Evolutionary conservation across 2,329 filamentous ascomycete species (phyloP), one percentile per base, ranked within the genome.

Genomic region (Ophiocordyceps camponoti-floridani): DNA sequence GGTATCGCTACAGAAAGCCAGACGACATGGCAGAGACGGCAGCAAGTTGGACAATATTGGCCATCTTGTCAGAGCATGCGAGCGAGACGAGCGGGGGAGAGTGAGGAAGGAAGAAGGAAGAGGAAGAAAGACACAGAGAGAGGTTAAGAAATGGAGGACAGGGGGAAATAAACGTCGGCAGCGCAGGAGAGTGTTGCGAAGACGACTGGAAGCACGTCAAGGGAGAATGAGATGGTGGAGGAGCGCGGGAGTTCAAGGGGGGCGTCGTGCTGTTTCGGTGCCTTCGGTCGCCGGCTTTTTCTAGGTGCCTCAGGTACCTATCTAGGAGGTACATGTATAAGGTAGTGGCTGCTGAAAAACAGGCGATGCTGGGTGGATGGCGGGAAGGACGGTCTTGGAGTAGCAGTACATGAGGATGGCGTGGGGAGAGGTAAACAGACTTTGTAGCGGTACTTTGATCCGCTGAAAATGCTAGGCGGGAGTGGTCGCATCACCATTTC

Each of bases 11-110:
- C 30, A 42, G 33, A 4, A 28, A 37, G 7, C 35, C 30, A 38
- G 23, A 31, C 45, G 44, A 42, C 30, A 42, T 40, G 18, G 16
- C 40, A 23, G 23, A 23, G 44, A 38, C 31, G 40, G 38, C 42
- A 38, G 43, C 46, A 43, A 45, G 43, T 30, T 44, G 46, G 46
- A 45, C 37, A 28, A 43, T 38, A 26, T 16, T 31, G 37, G 46
- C 46, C 46, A 47, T 47, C 46, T 47, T 43, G 46, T 43, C 46
- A 40, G 9, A 40, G 16, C 14, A 26, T 35, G 14, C 28, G 18
- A 43, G 30, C 13, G 4, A 27, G 13, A 12, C 19, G 18, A 19
- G 10, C 13, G 38, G 18, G 16, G 26, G 38, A 11, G 1, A 9
- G 12, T 30, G 8, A 37, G 9, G n/a, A 16, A 13, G 33, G n/a